These are phyloP conservation scores for Ambrosiella cleistominuta DNA, from an alignment of 2,329 filamentous ascomycete species.

Conservation along the genomic window DNA sequence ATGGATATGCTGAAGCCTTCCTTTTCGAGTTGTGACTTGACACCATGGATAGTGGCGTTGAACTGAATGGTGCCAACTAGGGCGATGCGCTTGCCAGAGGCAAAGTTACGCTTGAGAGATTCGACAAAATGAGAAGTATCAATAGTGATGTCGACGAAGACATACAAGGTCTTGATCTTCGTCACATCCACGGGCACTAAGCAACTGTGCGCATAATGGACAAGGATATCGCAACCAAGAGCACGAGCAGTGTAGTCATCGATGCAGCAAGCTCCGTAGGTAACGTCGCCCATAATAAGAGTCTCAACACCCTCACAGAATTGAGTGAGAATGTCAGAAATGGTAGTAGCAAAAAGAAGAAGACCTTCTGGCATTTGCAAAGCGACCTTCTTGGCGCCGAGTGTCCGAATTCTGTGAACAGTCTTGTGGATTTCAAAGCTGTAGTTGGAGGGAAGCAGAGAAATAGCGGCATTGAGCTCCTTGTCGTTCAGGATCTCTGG, in stretches of 20 bases:
- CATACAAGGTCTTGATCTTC: constrained; percentile 90
- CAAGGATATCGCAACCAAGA: constrained; percentile 79
- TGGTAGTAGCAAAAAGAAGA: constrained; percentile 87
- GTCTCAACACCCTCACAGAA: constrained; percentile 88
- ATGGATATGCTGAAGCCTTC: constrained; percentile 75
- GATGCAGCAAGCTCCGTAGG: constrained; percentile 95
- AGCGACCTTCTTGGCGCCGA: constrained; percentile 64
- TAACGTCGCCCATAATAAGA: constrained; percentile 97
- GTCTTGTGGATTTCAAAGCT: constrained; percentile 98
- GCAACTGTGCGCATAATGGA: constrained; percentile 95
- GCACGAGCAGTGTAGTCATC: constrained; percentile 95
- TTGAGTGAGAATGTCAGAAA: constrained; percentile 86
- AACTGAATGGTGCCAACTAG: constrained; percentile 97
- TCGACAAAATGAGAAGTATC: constrained; percentile 75
- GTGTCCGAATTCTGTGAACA: constrained; percentile 76
- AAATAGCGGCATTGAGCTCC: constrained; percentile 72
- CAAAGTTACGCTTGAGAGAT: constrained; percentile 77
- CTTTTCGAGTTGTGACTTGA: constrained; percentile 57
- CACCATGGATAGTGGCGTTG: constrained; percentile 86
- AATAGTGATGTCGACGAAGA: constrained; percentile 96
- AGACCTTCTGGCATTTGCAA: constrained; percentile 96
- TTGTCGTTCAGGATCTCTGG: constrained; percentile 69
- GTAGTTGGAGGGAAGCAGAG: constrained; percentile 84
- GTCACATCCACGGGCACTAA: constrained; percentile 93
- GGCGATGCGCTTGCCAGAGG: constrained; percentile 68